Percentiles rank a stretch among this genome's conserved stretches.
Conservation (phyloP, 1,284 basidiomycete genomes). For the Violaceomyces palustris region DNA sequence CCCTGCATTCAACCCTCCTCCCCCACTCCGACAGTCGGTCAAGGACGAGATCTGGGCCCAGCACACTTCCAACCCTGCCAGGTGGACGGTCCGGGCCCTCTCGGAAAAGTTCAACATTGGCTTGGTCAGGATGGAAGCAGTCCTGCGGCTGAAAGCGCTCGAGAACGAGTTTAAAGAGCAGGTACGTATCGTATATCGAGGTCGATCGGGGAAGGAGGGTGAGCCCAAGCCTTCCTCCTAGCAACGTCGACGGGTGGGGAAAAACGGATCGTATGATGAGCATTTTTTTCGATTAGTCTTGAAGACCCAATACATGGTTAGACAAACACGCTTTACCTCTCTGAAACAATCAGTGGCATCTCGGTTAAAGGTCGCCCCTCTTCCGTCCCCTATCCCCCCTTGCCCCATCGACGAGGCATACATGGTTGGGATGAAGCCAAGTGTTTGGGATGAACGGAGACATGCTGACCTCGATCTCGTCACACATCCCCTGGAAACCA, state of each 20-base stretch:
- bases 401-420: no score
- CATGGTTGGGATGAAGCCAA: no score
- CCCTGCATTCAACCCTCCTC: slow-evolving; percentile 45
- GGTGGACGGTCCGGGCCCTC: slow-evolving; percentile 43
- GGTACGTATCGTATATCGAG: slow-evolving; percentile 23
- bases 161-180: slow-evolving; percentile 35
- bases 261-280: slow-evolving; percentile 34
- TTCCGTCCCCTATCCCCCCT: no score
- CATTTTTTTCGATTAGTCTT: slow-evolving; percentile 49
- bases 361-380: no score
- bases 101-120: slow-evolving; percentile 40
- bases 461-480: no score
- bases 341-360: no score
- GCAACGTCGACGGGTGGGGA: neutral
- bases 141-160: slow-evolving; percentile 47
- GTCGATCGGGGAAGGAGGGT: neutral
- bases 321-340: slow-evolving; percentile 28
- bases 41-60: slow-evolving; percentile 45
- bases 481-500: no score
- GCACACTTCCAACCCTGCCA: slow-evolving; percentile 33
- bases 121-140: slow-evolving; percentile 37
- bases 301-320: slow-evolving; percentile 46
- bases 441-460: no score
- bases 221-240: neutral
- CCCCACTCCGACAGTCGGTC: slow-evolving; percentile 36